These are phyloP conservation scores for Panellus pusillus DNA, from an alignment of 768 basidiomycete species.

Conservation along the genomic window DNA sequence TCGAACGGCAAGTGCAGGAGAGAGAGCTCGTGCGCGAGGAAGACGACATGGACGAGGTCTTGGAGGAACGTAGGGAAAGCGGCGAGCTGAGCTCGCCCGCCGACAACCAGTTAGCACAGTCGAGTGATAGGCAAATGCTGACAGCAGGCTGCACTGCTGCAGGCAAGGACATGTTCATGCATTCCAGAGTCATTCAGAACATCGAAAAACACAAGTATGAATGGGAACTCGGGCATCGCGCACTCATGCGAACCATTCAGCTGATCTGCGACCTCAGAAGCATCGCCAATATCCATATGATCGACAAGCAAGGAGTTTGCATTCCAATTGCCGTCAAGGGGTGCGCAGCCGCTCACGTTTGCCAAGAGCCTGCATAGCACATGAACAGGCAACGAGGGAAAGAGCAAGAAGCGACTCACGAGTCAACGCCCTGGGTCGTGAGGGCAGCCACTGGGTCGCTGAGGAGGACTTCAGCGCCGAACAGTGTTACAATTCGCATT, in stretches of 20 bases:
- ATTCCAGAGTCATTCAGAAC: too few relatives aligned
- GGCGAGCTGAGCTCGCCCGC: too few relatives aligned
- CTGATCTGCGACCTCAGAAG: slow-evolving; percentile 35
- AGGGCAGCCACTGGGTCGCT: slow-evolving; percentile 27
- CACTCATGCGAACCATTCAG: slow-evolving; percentile 35
- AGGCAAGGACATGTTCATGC: too few relatives aligned
- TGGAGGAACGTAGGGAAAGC: too few relatives aligned
- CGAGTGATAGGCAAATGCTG: too few relatives aligned
- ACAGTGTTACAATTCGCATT: slow-evolving; percentile 32
- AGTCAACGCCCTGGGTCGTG: slow-evolving; percentile 28
- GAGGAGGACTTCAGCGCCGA: slow-evolving; percentile 27
- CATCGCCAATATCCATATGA: slow-evolving; percentile 44
- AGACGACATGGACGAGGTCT: too few relatives aligned
- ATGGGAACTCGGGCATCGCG: too few relatives aligned
- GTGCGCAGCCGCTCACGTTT: slow-evolving; percentile 41
- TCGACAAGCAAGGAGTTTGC: slow-evolving; percentile 52
- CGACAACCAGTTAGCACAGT: too few relatives aligned
- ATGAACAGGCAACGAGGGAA: background rate
- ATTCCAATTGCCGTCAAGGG: slow-evolving; percentile 35
- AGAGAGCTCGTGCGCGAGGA: too few relatives aligned
- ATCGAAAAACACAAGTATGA: too few relatives aligned
- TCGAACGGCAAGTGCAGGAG: too few relatives aligned
- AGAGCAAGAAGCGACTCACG: slow-evolving; percentile 22
- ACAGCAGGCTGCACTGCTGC: too few relatives aligned
- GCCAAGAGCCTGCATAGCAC: slow-evolving; percentile 30